These are phyloP conservation scores for Plasmopara viticola DNA, from an alignment of 352 stramenopile species.

Conservation along the genomic window DNA sequence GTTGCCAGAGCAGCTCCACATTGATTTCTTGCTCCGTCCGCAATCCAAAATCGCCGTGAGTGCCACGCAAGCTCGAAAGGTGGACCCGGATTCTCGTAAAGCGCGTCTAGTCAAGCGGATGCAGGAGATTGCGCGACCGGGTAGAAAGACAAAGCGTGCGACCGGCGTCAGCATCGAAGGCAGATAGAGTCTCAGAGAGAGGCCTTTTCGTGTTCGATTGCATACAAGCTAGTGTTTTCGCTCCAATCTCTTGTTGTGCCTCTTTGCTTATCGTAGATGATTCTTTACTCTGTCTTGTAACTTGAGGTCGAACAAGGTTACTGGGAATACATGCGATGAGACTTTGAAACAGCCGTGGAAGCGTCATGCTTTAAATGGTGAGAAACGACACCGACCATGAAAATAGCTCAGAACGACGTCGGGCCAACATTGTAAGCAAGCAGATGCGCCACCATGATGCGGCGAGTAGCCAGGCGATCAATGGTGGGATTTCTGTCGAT, in stretches of 20 bases:
- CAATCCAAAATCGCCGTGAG: conserved; percentile 76
- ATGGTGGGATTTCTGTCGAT: background rate
- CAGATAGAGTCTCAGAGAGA: conserved; percentile 36
- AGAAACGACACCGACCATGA: conserved; percentile 12
- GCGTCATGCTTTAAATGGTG: conserved; percentile 2
- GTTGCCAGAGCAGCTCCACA: conserved; percentile 64
- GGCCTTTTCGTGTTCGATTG: conserved; percentile 1
- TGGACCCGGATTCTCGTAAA: conserved; percentile 73
- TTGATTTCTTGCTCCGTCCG: conserved; percentile 80
- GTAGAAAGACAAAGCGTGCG: conserved; percentile 70
- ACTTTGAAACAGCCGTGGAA: background rate
- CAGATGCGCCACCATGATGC: conserved; percentile 9
- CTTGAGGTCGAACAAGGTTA: too few relatives aligned
- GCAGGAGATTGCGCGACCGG: conserved; percentile 76
- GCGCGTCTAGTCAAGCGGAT: conserved; percentile 80
- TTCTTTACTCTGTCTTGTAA: too few relatives aligned
- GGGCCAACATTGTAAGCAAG: conserved; percentile 25
- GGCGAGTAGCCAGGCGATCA: conserved; percentile 7
- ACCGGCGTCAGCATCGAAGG: conserved; percentile 77
- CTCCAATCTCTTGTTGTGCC: background rate
- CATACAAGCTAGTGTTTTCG: conserved; percentile 2
- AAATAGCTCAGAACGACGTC: conserved; percentile 17
- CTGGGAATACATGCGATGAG: conserved; percentile 5
- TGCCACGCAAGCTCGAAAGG: conserved; percentile 49
- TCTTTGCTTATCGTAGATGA: conserved; percentile 1